Evolutionary conservation across 1,139 yeast genomes (phyloP), one percentile per base, ranked within the genome.

Genomic region (Lodderomyces elongisporus): DNA sequence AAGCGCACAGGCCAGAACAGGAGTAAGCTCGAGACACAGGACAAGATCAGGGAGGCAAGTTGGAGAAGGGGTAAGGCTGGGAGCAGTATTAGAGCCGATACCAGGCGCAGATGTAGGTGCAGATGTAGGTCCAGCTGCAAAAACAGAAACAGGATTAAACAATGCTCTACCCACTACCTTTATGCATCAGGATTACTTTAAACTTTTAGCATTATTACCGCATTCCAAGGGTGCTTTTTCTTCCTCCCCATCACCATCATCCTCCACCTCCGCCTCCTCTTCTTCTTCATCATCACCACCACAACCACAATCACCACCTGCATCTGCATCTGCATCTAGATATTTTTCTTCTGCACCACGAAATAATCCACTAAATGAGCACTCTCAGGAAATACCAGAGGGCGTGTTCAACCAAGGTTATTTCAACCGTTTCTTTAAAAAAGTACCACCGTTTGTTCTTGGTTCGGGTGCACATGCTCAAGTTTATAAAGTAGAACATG

Each of bases 381-480:
- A 20, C 22, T 7, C 10, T 8, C 9, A 20, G 22, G 22, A 20
- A 25, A 49, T 67, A 3, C 75, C 75, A 0, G 49, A 51, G 15
- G 62, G 60, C 14, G 49, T 68, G 4, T 82, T 84, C 49, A 79
- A 81, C 31, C 89, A 81, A 40, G 91, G 91, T 3, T 84, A 84
- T 52, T 83, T 80, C 46, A 62, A 67, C 22, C 70, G 80, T 35
- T 87, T 87, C 51, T 87, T 87, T 57, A 66, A 63, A 25, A 61
- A 60, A 32, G 51, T 62, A 1, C 59, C 62, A 2, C 69, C 70
- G 0, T 60, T 40, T 29, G 46, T 47, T 2, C 58, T 87, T 18
- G 96, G 96, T 0, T 70, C 81, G 25, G 96, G 96, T 0, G 84
- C 94, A 6, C 75, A 85, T 41, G 95, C 95, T 0, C 77, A 82